Evolutionary conservation across 2,329 filamentous ascomycete species (phyloP).

Genomic region (Tolypocladium capitatum): DNA sequence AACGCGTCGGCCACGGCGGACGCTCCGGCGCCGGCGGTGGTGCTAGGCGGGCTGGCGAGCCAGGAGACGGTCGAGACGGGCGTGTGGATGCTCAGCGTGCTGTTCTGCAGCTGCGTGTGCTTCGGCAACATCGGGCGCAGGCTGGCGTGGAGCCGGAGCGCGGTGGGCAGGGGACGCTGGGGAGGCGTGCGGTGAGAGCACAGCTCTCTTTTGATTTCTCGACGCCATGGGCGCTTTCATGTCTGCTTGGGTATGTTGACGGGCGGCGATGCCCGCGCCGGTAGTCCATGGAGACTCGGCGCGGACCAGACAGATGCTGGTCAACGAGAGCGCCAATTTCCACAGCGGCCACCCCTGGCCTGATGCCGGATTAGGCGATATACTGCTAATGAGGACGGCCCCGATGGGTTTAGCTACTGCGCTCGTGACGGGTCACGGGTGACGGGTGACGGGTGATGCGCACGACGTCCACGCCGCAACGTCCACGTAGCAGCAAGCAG

Average conservation of each 20-base stretch:
- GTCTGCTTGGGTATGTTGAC: neutral
- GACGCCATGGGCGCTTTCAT: neutral
- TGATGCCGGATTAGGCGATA: too few species aligned
- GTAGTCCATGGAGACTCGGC: neutral
- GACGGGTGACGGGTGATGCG: neutral
- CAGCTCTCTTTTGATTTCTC: neutral
- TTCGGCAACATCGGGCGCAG: slow-evolving; percentile 91
- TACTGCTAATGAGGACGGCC: too few species aligned
- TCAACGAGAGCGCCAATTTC: neutral
- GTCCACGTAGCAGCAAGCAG: neutral
- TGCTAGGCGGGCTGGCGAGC: slow-evolving; percentile 39
- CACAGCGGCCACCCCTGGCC: neutral
- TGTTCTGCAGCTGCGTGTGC: slow-evolving; percentile 90
- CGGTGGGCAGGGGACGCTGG: slow-evolving; percentile 30
- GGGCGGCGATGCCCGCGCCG: neutral
- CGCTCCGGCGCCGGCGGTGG: slow-evolving; percentile 1
- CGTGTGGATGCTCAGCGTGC: slow-evolving; percentile 82
- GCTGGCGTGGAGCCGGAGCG: slow-evolving; percentile 39
- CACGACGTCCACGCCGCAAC: neutral
- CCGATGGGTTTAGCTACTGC: neutral
- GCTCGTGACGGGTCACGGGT: too few species aligned
- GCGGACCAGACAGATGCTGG: neutral
- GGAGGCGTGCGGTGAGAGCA: slow-evolving; percentile 23
- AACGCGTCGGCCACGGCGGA: slow-evolving; percentile 1
- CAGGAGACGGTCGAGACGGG: slow-evolving; percentile 56